Base-by-base conservation (phyloP, 2,329 filamentous ascomycete species). In the Celoporthe dispersa region DNA sequence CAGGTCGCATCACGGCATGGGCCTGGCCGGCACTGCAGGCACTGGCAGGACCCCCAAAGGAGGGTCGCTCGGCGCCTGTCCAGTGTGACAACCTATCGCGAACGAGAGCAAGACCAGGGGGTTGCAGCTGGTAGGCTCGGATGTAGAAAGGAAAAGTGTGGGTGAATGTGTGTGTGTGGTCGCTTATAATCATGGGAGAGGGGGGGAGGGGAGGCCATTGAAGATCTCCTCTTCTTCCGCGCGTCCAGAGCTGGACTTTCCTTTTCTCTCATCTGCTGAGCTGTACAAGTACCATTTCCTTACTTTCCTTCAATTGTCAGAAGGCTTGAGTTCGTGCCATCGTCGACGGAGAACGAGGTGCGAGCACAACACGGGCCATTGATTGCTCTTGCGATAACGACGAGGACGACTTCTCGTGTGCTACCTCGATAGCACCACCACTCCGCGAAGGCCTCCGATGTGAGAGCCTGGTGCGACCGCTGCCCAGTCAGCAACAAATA, bases 401-500 rank as follows among this genome's bases (percentile, higher is more conserved):
- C 5, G 22, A 31, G 57, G 25, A 28, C 37, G 37, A 39, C 37
- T 39, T 39, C 37, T n/a, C 37, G 7, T 37, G 9, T n/a, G 33
- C 28, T 35, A 35, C 22, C 59, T n/a, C n/a, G n/a, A n/a, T n/a
- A n/a, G n/a, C 28, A 53, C 22, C 55, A 68, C 14, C n/a, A 28
- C 35, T 3, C 35, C 8, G 51, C 59, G 35, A 22, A 19, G 9
- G 6, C 25, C 41, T 64, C 69, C 66, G 64, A 72, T 69, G 69
- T 65, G 67, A 72, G 69, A 65, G 60, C 53, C 39, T 62, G 39
- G 9, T 63, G 66, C 44, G 53, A 71, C 44, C 55, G 71, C 69
- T 72, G 71, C 69, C 22, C 64, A 67, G 71, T 61, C 71, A 68
- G 68, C 71, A 51, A n/a, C 39, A 48, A 39, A 64, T 19, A 72